Conservation (phyloP, 2,329 filamentous ascomycete species). For the Calonectria pteridis region DNA sequence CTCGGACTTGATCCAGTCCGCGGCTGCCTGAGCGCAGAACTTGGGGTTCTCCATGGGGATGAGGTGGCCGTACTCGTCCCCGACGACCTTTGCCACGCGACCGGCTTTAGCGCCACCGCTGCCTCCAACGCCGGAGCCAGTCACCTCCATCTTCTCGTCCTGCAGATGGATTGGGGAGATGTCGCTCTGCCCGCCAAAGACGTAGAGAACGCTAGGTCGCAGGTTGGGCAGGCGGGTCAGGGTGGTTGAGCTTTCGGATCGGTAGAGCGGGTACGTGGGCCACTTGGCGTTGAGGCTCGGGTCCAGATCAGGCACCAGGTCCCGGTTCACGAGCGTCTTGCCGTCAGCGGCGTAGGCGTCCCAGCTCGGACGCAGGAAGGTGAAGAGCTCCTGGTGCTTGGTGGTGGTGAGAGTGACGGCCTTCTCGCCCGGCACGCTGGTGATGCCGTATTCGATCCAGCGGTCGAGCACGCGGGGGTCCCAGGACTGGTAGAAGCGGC, state of each 20-base stretch:
- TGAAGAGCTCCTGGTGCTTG: conserved; percentile 85
- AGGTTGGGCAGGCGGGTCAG: conserved; percentile 70
- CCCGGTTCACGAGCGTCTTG: conserved; percentile 53
- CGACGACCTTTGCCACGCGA: conserved; percentile 73
- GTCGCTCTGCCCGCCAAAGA: conserved; percentile 73
- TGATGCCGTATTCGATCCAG: conserved; percentile 76
- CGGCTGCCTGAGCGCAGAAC: conserved; percentile 72
- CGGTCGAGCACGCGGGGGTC: conserved; percentile 80
- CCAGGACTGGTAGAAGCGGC: conserved; percentile 82
- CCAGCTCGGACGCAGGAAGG: conserved; percentile 75
- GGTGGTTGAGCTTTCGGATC: conserved; percentile 71
- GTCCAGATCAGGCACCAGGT: conserved; percentile 61
- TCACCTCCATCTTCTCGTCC: conserved; percentile 71
- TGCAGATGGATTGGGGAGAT: conserved; percentile 65
- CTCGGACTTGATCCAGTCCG: conserved; percentile 69
- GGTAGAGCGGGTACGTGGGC: conserved; percentile 71
- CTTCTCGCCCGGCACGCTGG: conserved; percentile 63
- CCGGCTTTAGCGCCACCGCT: conserved; percentile 74
- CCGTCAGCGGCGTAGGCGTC: conserved; percentile 56
- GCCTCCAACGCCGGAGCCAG: conserved; percentile 75
- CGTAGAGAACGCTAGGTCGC: conserved; percentile 75
- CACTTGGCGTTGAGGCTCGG: conserved; percentile 51
- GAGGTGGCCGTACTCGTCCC: conserved; percentile 80
- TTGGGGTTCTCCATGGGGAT: conserved; percentile 84
- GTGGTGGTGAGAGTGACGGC: conserved; percentile 82